Conservation (phyloP, 768 basidiomycete species). For the Boletus pseudopeckii region DNA sequence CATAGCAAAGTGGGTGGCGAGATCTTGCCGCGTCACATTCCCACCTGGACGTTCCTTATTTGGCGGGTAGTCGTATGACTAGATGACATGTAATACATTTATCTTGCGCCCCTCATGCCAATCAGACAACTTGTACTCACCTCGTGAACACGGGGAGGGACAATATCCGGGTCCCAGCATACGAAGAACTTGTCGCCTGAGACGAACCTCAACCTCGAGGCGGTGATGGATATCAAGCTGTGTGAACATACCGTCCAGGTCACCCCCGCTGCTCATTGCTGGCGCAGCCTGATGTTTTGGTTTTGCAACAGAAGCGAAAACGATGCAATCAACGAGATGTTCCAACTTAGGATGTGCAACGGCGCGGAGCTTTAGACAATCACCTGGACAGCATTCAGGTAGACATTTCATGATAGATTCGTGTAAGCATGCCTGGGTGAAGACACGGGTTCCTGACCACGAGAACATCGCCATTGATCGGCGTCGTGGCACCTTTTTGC, state of each 20-base stretch:
- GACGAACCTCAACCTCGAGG: neutral
- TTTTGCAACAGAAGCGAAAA: slow-evolving; percentile 57
- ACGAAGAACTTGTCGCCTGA: slow-evolving; percentile 65
- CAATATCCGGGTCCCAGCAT: slow-evolving; percentile 64
- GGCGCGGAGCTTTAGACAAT: slow-evolving; percentile 62
- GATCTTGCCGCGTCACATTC: slow-evolving; percentile 50
- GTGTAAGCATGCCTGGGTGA: slow-evolving; percentile 48
- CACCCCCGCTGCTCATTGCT: slow-evolving; percentile 68
- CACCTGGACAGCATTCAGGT: slow-evolving; percentile 36
- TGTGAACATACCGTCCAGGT: slow-evolving; percentile 47
- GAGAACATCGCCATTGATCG: slow-evolving; percentile 58
- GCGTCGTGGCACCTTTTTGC: slow-evolving; percentile 50
- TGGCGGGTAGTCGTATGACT: slow-evolving; percentile 69
- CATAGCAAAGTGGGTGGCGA: slow-evolving; percentile 62
- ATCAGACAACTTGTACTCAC: slow-evolving; percentile 28
- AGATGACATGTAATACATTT: neutral
- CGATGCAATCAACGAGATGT: slow-evolving; percentile 64
- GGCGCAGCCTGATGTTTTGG: slow-evolving; percentile 61
- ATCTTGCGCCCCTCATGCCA: neutral
- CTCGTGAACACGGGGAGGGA: slow-evolving; percentile 53
- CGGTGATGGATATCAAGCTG: neutral
- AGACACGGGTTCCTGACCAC: slow-evolving; percentile 69
- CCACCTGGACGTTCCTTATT: slow-evolving; percentile 51
- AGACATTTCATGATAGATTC: neutral
- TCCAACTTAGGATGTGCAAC: slow-evolving; percentile 46